These are phyloP conservation scores for Lunasporangiospora selenospora DNA, from an alignment of 192 early-diverging fungal species.

Conservation along the genomic window DNA sequence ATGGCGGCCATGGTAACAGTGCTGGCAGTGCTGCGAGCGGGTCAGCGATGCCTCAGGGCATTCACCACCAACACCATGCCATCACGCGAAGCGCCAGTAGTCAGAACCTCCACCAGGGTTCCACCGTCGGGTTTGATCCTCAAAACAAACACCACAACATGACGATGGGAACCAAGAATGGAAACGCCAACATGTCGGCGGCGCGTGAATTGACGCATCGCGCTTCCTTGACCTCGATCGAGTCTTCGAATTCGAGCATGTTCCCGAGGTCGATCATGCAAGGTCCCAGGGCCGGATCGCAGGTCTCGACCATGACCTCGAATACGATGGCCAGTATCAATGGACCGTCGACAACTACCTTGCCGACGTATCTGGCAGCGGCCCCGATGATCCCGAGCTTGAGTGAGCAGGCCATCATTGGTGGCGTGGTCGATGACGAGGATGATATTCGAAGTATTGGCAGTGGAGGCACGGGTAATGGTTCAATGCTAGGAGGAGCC, in stretches of 20 bases:
- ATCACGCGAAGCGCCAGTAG: conserved; percentile 17
- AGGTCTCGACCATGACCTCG: conserved; percentile 33
- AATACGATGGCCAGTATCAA: conserved; percentile 45
- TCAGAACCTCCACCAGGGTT: background rate
- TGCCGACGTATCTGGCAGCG: too few relatives aligned
- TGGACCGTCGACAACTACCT: conserved; percentile 14
- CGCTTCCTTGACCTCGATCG: conserved; percentile 32
- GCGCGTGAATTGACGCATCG: conserved; percentile 21
- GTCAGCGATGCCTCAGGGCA: too few relatives aligned
- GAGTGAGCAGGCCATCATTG: background rate
- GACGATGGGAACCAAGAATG: too few relatives aligned
- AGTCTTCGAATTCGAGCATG: conserved; percentile 35
- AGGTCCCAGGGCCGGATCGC: conserved; percentile 12
- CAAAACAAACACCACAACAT: too few relatives aligned
- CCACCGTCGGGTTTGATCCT: background rate
- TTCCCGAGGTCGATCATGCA: conserved; percentile 8
- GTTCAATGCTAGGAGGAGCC: too few relatives aligned
- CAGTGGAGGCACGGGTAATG: too few relatives aligned
- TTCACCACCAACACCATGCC: too few relatives aligned
- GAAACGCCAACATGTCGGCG: too few relatives aligned
- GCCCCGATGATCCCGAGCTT: background rate
- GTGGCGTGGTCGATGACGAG: background rate
- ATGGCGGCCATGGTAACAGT: background rate
- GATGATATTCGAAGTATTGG: too few relatives aligned
- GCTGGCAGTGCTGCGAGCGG: background rate